Evolutionary conservation across 495 filamentous ascomycete species (phyloP), one percentile per base, ranked within the genome.

Genomic region (Aspergillus heteromorphus): DNA sequence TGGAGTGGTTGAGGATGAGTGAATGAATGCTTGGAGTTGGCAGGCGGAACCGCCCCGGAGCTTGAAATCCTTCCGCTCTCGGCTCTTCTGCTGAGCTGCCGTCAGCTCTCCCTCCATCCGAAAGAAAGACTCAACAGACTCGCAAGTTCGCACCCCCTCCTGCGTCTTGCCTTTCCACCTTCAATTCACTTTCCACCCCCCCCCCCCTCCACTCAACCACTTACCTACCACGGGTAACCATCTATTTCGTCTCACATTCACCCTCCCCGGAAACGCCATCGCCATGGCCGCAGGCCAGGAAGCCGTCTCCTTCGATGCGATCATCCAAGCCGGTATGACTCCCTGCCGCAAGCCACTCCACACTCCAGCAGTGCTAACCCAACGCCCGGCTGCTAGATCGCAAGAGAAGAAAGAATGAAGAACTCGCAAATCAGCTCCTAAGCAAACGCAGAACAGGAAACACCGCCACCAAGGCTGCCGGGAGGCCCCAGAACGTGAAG

Each of bases 341-440:
- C 6, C 21, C n/a, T 43, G 11, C 14, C 21, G 1, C 16, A 36
- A 38, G 11, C 20, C 4, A 17, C 42, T 30, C n/a, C 20, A 29
- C 30, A 18, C 50, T 11, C 51, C n/a, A 42, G n/a, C 40, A 10
- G 20, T 8, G n/a, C 66, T 29, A 20, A 40, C 48, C 25, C 31
- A 49, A 54, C 42, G 25, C 53, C 36, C 42, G 49, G 18, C 23
- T 50, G 23, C 27, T 53, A 86, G 87, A 81, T 63, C 87, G 87
- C 40, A 76, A 84, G 58, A 83, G 85, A 64, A 83, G 83, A 65
- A 82, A 84, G 64, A 82, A 87, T 55, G 80, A 90, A 66, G 74
- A 77, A 6, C 81, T 95, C 5, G 89, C 89, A 38, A 80, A 83
- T 36, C 75, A 83, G 57, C 83, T 93, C 19, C 81, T 92, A 41